Conservation (phyloP, 2,329 filamentous ascomycete species). For the Fusarium mangiferae region DNA sequence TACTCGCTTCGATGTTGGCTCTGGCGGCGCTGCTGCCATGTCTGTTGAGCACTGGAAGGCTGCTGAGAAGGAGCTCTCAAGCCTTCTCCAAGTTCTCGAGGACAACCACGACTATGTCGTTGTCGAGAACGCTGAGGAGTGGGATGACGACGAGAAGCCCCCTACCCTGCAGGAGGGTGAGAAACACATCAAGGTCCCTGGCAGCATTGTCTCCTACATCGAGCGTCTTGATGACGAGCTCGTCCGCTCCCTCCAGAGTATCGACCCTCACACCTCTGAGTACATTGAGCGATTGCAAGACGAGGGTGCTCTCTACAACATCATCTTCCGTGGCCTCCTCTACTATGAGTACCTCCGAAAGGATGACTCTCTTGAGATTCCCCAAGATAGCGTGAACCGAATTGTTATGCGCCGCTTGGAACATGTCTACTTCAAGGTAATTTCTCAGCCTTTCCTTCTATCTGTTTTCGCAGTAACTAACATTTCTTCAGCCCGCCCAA, state of each 20-base stretch:
- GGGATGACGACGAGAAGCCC: conserved; percentile 98
- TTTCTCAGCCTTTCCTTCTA: conserved; percentile 78
- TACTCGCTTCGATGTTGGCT: conserved; percentile 91
- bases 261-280: conserved; percentile 98
- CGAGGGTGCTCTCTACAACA: conserved; percentile 89
- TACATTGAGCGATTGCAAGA: conserved; percentile 96
- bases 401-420: conserved; percentile 94
- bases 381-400: conserved; percentile 90
- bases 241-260: conserved; percentile 94
- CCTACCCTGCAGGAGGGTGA: conserved; percentile 78
- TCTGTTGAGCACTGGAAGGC: conserved; percentile 96
- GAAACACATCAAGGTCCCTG: conserved; percentile 88
- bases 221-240: conserved; percentile 98
- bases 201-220: conserved; percentile 92
- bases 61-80: conserved; percentile 85
- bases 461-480: conserved; percentile 7
- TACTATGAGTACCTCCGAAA: conserved; percentile 87
- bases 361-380: conserved; percentile 74
- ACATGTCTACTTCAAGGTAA: conserved; percentile 97
- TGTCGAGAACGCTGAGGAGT: conserved; percentile 92
- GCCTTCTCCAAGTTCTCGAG: conserved; percentile 82
- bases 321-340: conserved; percentile 86
- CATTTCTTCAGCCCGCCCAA: conserved; percentile 74
- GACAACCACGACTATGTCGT: conserved; percentile 83
- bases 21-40: conserved; percentile 83